Evolutionary conservation across 208 protist genomes (phyloP), one percentile per base, ranked within the genome.

Genomic region (Blastocrithidia nonstop): DNA sequence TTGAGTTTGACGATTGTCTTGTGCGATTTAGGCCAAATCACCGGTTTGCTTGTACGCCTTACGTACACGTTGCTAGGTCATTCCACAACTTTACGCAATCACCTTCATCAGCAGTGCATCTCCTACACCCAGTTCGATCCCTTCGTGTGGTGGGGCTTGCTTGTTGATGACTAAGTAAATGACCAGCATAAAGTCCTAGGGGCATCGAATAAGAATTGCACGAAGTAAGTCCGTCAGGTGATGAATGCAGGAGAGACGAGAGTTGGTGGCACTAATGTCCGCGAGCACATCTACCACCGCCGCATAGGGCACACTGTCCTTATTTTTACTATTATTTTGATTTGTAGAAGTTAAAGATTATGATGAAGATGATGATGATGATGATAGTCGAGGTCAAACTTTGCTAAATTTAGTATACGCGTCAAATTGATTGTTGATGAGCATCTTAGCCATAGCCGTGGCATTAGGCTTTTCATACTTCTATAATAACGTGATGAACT

Each of bases 71-170:
- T 72, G 55, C n/a, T 83, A 52, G 0, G 70, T 92, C 54, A 90
- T 80, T n/a, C 95, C 95, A 24, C 94, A 97, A 35, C 88, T 85
- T 39, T 97, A 80, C 1, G 89, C 71, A 1, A 99, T 66, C 7
- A 89, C 83, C 54, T 98, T 97, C 23, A 96, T 61, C 8, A 99
- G 45, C 6, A 98, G 61, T 4, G 90, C 74, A 28, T 99, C 96
- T 20, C 97, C 97, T 39, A 99, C 84, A 21, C 97, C 97, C 0
- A 99, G 79, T 68, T 99, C 97, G 23, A 98, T 67, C 0, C 95
- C 96, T 36, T 93, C 78, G 56, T 97, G 96, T 8, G 88, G 73
- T 4, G 96, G 96, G 0, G 91, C 94, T 21, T 98, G 74, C 59
- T 95, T 95, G 84, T 97, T 97, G 40, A 96, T 78, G 6, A 83